Evolutionary conservation across 306 rosid species (phyloP).

Genomic region (Lathyrus sativus): DNA sequence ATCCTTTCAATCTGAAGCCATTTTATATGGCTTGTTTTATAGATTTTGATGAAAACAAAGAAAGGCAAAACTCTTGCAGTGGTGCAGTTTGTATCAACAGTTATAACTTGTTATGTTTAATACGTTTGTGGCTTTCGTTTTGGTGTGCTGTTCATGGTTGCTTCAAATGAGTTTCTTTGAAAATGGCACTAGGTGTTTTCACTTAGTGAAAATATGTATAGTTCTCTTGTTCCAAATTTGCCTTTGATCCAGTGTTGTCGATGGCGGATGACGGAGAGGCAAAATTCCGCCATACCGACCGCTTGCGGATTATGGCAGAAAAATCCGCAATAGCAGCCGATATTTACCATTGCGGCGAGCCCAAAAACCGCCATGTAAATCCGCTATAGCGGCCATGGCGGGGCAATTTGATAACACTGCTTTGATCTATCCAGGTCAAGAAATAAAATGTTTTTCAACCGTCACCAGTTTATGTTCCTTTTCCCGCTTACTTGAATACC

Average conservation of each 20-base stretch:
- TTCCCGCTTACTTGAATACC: neutral
- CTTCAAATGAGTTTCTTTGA: neutral
- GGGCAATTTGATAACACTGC: too few species aligned
- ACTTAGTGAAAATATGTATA: neutral
- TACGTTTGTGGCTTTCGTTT: too few species aligned
- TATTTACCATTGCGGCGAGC: too few species aligned
- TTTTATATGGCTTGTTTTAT: neutral
- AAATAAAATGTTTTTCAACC: neutral
- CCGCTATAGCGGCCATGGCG: too few species aligned
- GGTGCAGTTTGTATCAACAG: neutral
- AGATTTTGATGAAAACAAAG: neutral
- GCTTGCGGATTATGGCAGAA: too few species aligned
- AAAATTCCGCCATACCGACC: too few species aligned
- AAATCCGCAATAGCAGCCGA: too few species aligned
- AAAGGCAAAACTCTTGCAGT: neutral
- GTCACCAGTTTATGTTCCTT: neutral
- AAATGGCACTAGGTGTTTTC: neutral
- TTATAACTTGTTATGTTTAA: too few species aligned
- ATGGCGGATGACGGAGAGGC: too few species aligned
- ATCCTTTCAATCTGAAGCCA: constrained; percentile 1
- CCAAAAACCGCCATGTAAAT: too few species aligned
- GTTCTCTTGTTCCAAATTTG: neutral
- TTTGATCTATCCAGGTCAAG: neutral
- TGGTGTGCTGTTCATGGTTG: too few species aligned
- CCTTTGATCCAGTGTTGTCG: too few species aligned